A percentile compares a stretch with the other conserved stretches of the same genome.
These are phyloP conservation scores for Microsporum ferrugineum DNA, from an alignment of 2,329 filamentous ascomycete species.

Conservation along the genomic window DNA sequence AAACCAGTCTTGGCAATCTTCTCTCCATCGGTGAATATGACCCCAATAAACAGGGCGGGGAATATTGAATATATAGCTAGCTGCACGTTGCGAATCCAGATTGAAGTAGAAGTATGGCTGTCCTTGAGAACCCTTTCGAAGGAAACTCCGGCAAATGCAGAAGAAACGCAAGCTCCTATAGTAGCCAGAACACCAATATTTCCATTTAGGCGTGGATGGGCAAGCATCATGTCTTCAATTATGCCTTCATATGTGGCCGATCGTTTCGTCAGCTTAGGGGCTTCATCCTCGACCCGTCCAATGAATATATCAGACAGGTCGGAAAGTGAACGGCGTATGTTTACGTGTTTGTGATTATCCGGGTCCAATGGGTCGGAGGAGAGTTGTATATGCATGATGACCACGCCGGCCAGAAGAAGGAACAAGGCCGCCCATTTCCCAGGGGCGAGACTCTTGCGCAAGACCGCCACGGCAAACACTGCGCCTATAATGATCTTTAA, in stretches of 20 bases:
- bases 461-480: slow-evolving; percentile 68
- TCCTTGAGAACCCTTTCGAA: slow-evolving; percentile 80
- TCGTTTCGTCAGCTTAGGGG: slow-evolving; percentile 48
- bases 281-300: slow-evolving; percentile 28
- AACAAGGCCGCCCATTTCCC: slow-evolving; percentile 73
- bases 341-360: slow-evolving; percentile 47
- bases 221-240: slow-evolving; percentile 46
- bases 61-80: slow-evolving; percentile 90
- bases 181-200: slow-evolving; percentile 70
- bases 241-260: slow-evolving; percentile 91
- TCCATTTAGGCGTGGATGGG: slow-evolving; percentile 56
- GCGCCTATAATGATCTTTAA: slow-evolving; percentile 88
- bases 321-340: slow-evolving; percentile 69
- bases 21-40: slow-evolving; percentile 75
- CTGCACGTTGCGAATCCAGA: slow-evolving; percentile 94
- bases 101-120: slow-evolving; percentile 58
- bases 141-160: slow-evolving; percentile 64
- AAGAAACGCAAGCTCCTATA: slow-evolving; percentile 63
- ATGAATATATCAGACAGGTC: slow-evolving; percentile 50
- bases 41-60: slow-evolving; percentile 73
- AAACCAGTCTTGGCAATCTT: slow-evolving; percentile 77
- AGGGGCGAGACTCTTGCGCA: slow-evolving; percentile 57
- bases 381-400: slow-evolving; percentile 65
- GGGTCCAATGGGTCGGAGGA: slow-evolving; percentile 37
- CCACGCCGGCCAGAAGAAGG: slow-evolving; percentile 69